These are phyloP conservation scores for Inga oerstediana DNA, from an alignment of 306 rosid species.

Conservation along the genomic window DNA sequence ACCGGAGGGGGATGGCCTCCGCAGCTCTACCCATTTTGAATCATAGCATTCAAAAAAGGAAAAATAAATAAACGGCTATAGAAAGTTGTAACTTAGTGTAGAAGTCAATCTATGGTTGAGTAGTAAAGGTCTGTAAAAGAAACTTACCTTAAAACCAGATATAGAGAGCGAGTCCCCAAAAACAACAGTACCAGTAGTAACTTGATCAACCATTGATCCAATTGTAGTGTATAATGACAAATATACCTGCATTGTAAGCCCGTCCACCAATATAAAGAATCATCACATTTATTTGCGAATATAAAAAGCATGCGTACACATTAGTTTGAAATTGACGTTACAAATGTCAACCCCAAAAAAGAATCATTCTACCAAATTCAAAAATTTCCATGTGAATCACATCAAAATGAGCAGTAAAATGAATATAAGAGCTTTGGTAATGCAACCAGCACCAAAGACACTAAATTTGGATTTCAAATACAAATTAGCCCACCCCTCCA, in stretches of 20 bases:
- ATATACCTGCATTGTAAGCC: slow-evolving; percentile 66
- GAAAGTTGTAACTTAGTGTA: neutral
- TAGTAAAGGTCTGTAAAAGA: slow-evolving; percentile 4
- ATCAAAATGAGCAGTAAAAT: neutral
- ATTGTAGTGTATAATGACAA: slow-evolving; percentile 80
- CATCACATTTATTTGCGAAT: slow-evolving; percentile 4
- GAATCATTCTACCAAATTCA: slow-evolving; percentile 1
- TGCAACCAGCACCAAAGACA: slow-evolving; percentile 21
- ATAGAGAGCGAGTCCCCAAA: slow-evolving; percentile 72
- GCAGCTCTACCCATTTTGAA: slow-evolving; percentile 10
- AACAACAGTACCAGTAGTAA: slow-evolving; percentile 56
- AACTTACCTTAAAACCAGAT: slow-evolving; percentile 73
- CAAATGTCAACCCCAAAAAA: neutral
- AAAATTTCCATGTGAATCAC: slow-evolving; percentile 3
- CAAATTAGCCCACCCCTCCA: neutral
- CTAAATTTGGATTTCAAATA: slow-evolving; percentile 27
- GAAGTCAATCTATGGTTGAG: neutral
- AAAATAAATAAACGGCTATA: neutral
- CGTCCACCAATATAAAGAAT: slow-evolving; percentile 22
- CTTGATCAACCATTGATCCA: slow-evolving; percentile 79
- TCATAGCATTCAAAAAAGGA: neutral
- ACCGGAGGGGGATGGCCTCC: slow-evolving; percentile 4
- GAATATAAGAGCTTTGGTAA: neutral
- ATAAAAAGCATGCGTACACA: neutral
- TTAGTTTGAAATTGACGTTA: neutral